Evolutionary conservation across 768 basidiomycete species (phyloP).

Genomic region (Pleurotus eryngii): DNA sequence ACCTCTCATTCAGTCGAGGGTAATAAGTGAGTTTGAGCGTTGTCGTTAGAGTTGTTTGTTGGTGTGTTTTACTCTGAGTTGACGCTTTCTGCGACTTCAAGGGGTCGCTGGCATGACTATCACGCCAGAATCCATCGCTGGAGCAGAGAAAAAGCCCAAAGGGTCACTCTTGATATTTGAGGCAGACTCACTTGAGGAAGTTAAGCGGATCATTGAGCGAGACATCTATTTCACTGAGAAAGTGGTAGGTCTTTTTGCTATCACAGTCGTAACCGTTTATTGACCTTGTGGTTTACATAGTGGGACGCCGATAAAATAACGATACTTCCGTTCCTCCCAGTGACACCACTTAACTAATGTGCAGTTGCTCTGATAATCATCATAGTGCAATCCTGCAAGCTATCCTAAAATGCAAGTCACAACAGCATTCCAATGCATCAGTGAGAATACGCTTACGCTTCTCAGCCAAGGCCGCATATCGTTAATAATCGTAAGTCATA

Average conservation of each 20-base stretch:
- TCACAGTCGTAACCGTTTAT: slow-evolving; percentile 18
- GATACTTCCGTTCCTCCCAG: slow-evolving; percentile 20
- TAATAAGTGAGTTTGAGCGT: slow-evolving; percentile 33
- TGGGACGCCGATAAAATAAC: slow-evolving; percentile 11
- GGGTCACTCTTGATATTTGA: slow-evolving; percentile 53
- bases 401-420: not conserved
- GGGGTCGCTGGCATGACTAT: slow-evolving; percentile 50
- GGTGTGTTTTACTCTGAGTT: not conserved
- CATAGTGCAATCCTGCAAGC: not conserved
- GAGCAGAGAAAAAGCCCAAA: slow-evolving; percentile 36
- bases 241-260: slow-evolving; percentile 27
- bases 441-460: no score
- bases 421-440: no score
- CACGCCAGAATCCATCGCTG: slow-evolving; percentile 39
- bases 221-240: slow-evolving; percentile 37
- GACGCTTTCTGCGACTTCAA: slow-evolving; percentile 15
- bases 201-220: slow-evolving; percentile 24
- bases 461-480: no score
- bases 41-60: not conserved
- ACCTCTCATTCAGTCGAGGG: slow-evolving; percentile 33
- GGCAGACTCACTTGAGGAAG: slow-evolving; percentile 46
- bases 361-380: not conserved
- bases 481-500: no score
- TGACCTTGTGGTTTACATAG: slow-evolving; percentile 9
- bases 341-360: slow-evolving; percentile 17